Conservation (phyloP, 345 rosid species). For the Eucalyptus pauciflora region DNA sequence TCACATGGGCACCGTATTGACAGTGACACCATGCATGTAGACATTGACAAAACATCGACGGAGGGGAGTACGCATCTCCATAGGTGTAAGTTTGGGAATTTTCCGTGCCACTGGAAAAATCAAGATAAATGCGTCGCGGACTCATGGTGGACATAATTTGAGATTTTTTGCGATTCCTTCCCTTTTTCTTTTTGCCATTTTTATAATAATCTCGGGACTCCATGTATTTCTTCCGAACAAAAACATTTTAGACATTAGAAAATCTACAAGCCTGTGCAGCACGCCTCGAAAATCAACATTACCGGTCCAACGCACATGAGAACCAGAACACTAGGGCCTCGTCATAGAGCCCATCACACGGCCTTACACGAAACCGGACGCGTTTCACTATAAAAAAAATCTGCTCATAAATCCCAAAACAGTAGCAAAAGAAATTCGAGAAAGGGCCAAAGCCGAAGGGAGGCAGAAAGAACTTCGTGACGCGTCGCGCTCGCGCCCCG, state of each 20-base stretch:
- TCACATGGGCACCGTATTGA: not conserved
- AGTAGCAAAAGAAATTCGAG: not conserved
- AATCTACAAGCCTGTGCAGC: not conserved
- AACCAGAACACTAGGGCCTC: not conserved
- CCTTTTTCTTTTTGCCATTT: not conserved
- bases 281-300: not conserved
- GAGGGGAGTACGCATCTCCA: fast-evolving
- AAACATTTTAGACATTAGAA: not conserved
- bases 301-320: not conserved
- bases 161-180: not conserved
- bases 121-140: too few species aligned
- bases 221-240: not conserved
- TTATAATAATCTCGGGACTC: too few species aligned
- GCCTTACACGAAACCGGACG: not conserved
- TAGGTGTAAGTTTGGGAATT: too few species aligned
- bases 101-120: fast-evolving
- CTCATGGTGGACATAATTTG: too few species aligned
- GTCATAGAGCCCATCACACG: not conserved
- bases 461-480: not conserved
- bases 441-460: not conserved
- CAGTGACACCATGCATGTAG: not conserved
- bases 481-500: not conserved
- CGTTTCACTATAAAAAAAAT: not conserved
- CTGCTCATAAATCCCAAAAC: not conserved
- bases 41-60: fast-evolving